Evolutionary conservation across 805 yeast genomes (phyloP), one percentile per base, ranked within the genome.

Genomic region (Myxozyma lipomycoides): DNA sequence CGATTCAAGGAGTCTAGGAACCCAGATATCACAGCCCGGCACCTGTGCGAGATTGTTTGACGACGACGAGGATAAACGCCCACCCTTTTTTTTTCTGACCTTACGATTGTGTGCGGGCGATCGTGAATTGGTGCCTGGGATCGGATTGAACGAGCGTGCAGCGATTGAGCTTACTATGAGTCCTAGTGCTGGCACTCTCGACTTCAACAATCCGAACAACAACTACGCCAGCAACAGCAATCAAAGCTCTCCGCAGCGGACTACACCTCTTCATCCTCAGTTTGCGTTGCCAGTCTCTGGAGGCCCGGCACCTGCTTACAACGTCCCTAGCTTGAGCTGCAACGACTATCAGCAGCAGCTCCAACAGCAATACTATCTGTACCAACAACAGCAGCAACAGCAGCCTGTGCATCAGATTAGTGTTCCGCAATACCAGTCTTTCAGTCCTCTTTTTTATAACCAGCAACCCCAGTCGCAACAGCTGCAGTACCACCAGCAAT

Each of bases 321-420:
- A n/a, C n/a, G n/a, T n/a, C n/a, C n/a, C n/a, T n/a, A n/a, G n/a
- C n/a, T n/a, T n/a, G n/a, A 51, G 48, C 18, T 45, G 25, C 39
- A 24, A 40, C 34, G 25, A 28, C 5, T 40, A 24, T 40, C 44
- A 40, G 25, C 52, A 43, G 17, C 48, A 48, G 15, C 48, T 43
- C 15, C 48, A 43, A 30, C 52, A 48, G 19, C 47, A 48, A 15
- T 43, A 43, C 12, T 32, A 36, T 22, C 43, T 3, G 10, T 18
- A 42, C 37, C 37, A 26, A 25, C 45, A 30, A 28, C 38, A 42
- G 38, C 45, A 26, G 19, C 38, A 26, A 5, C 38, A 42, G 23
- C 17, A 25, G 18, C n/a, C 9, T 10, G 30, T 21, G 22, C 30
- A 35, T 4, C 46, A 34, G 6, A 37, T 18, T 15, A 12, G 22